Base-by-base conservation (phyloP, 139 green algal genomes). In the Micractinium sp. region DNA sequence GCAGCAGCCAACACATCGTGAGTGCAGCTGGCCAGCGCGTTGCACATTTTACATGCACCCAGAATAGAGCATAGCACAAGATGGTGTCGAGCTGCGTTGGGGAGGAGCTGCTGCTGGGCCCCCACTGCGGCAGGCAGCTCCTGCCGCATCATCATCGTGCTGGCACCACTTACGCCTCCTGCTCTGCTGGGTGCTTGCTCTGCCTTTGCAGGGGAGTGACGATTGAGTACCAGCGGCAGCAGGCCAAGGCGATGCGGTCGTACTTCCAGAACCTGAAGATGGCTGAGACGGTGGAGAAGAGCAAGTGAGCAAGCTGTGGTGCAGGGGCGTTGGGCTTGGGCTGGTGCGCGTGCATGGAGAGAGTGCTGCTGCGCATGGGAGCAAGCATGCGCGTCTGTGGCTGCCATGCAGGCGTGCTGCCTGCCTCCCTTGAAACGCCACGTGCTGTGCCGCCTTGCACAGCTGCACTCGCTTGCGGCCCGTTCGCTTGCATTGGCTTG, bases 181-280 rank as follows among this genome's bases (percentile, higher is more conserved):
- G 63, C 63, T 27, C 63, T 71, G 63, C 63, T 71, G 63, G 15
- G 20, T 27, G 15, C 71, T 77, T 38, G 27, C 14, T 13, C 5
- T 38, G 20, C 14, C 29, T 25, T 82, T n/a, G 78, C 87, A 90
- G 87, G 29, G 89, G 85, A 4, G 94, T 98, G 33, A 97, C 96
- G 0, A 92, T 99, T 18, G 95, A 98, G 89, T 98, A 96, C 85
- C 97, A 99, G 94, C 93, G 98, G 35, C 69, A 94, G 85, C 93
- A 95, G 25, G 98, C 98, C 23, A 99, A 99, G 92, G 95, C 96
- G 76, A 96, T 99, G 94, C 91, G 91, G 61, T 87, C 95, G 38
- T 99, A 98, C 91, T 99, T 99, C 86, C 93, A 96, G 81, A 92
- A 96, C 47, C n/a, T 88, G 39, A 91, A 87, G 71, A 41, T 82